Evolutionary conservation across 352 stramenopile species (phyloP).

Genomic region (Phytopythium boreale): DNA sequence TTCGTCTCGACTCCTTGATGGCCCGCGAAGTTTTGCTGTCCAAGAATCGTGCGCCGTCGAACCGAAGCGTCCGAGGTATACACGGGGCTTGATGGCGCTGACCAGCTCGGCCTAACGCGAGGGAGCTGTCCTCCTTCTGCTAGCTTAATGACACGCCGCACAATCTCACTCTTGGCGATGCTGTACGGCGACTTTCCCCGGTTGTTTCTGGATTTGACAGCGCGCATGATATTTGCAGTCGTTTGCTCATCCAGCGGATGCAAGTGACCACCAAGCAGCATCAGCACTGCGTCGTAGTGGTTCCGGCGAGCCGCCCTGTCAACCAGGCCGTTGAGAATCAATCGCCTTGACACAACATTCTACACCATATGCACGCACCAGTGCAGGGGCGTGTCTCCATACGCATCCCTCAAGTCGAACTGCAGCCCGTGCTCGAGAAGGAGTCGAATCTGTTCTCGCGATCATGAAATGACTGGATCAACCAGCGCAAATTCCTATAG

Average conservation of each 20-base stretch:
- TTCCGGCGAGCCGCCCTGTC: constrained; percentile 54
- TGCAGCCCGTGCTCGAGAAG: constrained; percentile 41
- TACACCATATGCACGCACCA: constrained; percentile 29
- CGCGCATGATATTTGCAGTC: constrained; percentile 25
- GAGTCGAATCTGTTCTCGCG: constrained; percentile 35
- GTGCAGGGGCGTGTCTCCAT: constrained; percentile 61
- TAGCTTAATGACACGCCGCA: constrained; percentile 37
- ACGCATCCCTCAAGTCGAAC: constrained; percentile 37
- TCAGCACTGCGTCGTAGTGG: constrained; percentile 54
- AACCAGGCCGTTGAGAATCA: too few species aligned
- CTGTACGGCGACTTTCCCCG: constrained; percentile 38
- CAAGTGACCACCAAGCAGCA: constrained; percentile 42
- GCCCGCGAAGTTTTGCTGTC: not conserved
- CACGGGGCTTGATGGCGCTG: not conserved
- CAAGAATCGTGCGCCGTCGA: not conserved
- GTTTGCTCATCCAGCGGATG: constrained; percentile 21
- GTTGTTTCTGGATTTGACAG: constrained; percentile 42
- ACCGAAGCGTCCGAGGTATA: not conserved
- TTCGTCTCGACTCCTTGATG: not conserved
- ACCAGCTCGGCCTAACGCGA: constrained; percentile 11
- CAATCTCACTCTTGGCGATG: constrained; percentile 40
- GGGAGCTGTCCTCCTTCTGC: constrained; percentile 48
- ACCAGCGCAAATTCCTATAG: not conserved
- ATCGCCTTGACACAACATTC: too few species aligned
- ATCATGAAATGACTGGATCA: not conserved